phyloP scores from a whole-genome alignment of 768 basidiomycete species.

The Lactarius psammicola region DNA sequence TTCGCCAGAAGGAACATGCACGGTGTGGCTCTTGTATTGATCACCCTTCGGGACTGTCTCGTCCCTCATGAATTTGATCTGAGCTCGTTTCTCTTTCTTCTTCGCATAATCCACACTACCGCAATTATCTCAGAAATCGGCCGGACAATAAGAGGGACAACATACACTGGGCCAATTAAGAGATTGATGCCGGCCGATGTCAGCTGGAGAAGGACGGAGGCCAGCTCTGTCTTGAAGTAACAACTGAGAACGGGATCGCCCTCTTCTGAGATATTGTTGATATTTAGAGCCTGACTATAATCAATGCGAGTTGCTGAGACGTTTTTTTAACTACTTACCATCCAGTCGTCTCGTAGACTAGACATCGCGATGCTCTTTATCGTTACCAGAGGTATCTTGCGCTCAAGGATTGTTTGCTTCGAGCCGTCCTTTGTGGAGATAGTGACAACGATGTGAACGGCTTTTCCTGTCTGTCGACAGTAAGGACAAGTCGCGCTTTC shows the following conservation, averaged over 20 bases:
- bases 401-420: conserved; percentile 60
- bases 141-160: conserved; percentile 22
- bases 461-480: conserved; percentile 69
- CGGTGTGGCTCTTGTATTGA: conserved; percentile 88
- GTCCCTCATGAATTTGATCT: conserved; percentile 86
- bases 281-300: conserved; percentile 68
- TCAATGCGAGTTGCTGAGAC: neutral
- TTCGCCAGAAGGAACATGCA: conserved; percentile 87
- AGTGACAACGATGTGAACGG: conserved; percentile 72
- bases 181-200: conserved; percentile 77
- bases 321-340: conserved; percentile 51
- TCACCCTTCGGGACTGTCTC: conserved; percentile 79
- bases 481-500: neutral
- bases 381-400: conserved; percentile 86
- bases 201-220: conserved; percentile 74
- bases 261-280: conserved; percentile 73
- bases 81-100: conserved; percentile 94
- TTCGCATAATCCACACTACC: conserved; percentile 85
- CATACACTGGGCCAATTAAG: conserved; percentile 74
- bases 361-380: conserved; percentile 88
- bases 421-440: conserved; percentile 57
- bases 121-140: conserved; percentile 1
- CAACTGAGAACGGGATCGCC: conserved; percentile 92
- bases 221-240: conserved; percentile 94
- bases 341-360: conserved; percentile 90